Evolutionary conservation across 148 eudicot genomes (phyloP), one percentile per base, ranked within the genome.

Genomic region (Spergularia bocconei): DNA sequence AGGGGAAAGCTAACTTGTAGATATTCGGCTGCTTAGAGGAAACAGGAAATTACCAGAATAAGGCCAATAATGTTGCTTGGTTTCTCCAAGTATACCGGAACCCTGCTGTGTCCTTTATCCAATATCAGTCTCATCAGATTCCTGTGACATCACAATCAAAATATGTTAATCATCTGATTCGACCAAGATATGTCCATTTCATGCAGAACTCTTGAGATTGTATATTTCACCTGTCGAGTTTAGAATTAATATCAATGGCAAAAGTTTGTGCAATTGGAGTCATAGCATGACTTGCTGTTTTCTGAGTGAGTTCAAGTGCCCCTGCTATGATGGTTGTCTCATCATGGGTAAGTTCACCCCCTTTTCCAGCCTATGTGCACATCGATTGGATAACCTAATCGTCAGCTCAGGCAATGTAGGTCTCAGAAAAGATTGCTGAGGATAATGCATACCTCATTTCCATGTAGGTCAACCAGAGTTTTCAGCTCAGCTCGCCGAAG

Each of bases 221-320:
- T 11, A 36, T 13, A 68, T 38, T 36, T 77, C 51, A 85, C 89
- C 79, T 84, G 75, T 87, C 82, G 55, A 89, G 82, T 72, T 84
- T 89, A 67, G 88, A 74, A 60, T 84, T 81, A 57, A 87, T 81
- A 66, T 89, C 86, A 41, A 89, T 67, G 9, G 89, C 72, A 71
- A 89, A 87, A 47, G 83, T 78, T 73, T 85, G 81, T 38, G 79
- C 61, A 51, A 84, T 62, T 8, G 84, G 86, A 38, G 86, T 87
- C 89, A 89, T 87, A 17, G 90, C 92, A 77, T 87, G 85, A 52
- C 71, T 78, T 36, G 93, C 93, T 58, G 82, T 89, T 78, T 87
- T 87, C 74, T 84, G 85, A 20, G 85, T 57, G 56, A 87, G 83
- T 69, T 87, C 86, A 16, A 85, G 85, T 61, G 90, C 93, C 64